These are phyloP conservation scores for Lachancea sp. DNA, from an alignment of 805 yeast species.

Conservation along the genomic window DNA sequence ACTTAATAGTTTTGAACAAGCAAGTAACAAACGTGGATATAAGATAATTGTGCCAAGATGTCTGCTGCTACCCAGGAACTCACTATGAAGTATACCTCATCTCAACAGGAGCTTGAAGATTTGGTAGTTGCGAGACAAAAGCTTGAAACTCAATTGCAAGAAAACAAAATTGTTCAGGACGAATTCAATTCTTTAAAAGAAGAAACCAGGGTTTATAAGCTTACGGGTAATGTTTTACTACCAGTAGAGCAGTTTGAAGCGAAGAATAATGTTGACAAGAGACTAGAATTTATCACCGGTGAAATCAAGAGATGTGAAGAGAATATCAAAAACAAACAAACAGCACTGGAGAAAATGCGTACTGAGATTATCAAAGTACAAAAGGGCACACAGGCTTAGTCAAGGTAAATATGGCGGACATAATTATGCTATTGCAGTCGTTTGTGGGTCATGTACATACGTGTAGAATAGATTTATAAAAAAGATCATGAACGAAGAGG, in stretches of 20 bases:
- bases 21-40: not conserved
- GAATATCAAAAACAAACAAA: slow-evolving; percentile 53
- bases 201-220: slow-evolving; percentile 73
- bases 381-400: slow-evolving; percentile 1
- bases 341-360: slow-evolving; percentile 53
- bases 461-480: slow-evolving; percentile 5
- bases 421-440: not conserved
- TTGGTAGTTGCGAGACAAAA: slow-evolving; percentile 70
- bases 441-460: slow-evolving; percentile 5
- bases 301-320: slow-evolving; percentile 77
- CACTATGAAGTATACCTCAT: slow-evolving; percentile 33
- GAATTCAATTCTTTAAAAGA: slow-evolving; percentile 66
- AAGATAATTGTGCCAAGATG: not conserved
- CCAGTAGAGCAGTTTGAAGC: slow-evolving; percentile 89
- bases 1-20: not conserved
- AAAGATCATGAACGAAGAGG: not conserved
- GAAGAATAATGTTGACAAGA: slow-evolving; percentile 71
- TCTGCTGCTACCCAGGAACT: slow-evolving; percentile 7
- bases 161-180: slow-evolving; percentile 78
- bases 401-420: not conserved
- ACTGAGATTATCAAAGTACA: slow-evolving; percentile 39
- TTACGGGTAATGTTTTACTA: slow-evolving; percentile 85
- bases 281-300: slow-evolving; percentile 76
- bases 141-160: slow-evolving; percentile 91
- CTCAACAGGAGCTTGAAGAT: slow-evolving; percentile 44